A percentile compares a stretch with the other conserved stretches of the same genome.
Conservation (phyloP, 78 protist species). For the Capsaspora owczarzaki region DNA sequence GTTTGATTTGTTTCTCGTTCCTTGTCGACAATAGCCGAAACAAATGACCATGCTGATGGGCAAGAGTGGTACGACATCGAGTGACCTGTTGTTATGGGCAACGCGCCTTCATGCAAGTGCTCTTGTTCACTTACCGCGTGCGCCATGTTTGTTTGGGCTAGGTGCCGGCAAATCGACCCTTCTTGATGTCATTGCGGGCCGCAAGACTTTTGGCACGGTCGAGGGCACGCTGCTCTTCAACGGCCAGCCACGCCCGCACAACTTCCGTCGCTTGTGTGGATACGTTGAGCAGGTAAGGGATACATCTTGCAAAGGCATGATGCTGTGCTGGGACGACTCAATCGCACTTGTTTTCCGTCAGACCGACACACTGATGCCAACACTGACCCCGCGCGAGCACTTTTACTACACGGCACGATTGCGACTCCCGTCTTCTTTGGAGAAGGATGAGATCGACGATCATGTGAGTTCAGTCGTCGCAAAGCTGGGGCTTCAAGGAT, state of each 20-base stretch:
- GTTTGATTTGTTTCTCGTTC: too few species aligned
- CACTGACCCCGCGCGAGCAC: slow-evolving; percentile 3
- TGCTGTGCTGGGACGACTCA: background rate
- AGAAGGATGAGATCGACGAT: too few species aligned
- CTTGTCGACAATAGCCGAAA: too few species aligned
- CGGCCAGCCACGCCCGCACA: background rate
- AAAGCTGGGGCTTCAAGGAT: slow-evolving; percentile 29
- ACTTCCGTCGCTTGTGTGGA: background rate
- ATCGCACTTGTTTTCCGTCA: background rate
- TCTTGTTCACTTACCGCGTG: too few species aligned
- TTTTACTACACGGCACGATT: background rate
- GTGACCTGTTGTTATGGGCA: too few species aligned
- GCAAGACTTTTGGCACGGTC: background rate
- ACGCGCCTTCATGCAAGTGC: too few species aligned
- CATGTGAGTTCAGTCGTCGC: too few species aligned
- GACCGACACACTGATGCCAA: background rate
- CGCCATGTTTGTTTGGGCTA: too few species aligned
- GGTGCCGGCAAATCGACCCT: background rate
- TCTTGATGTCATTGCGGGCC: background rate
- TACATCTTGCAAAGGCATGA: background rate
- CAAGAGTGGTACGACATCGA: too few species aligned
- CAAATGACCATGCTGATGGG: too few species aligned
- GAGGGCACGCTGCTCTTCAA: background rate
- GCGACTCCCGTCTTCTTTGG: too few species aligned
- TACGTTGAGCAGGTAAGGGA: background rate